Evolutionary conservation across 768 basidiomycete species (phyloP), one percentile per base, ranked within the genome.

Genomic region (Russula ochroleuca): DNA sequence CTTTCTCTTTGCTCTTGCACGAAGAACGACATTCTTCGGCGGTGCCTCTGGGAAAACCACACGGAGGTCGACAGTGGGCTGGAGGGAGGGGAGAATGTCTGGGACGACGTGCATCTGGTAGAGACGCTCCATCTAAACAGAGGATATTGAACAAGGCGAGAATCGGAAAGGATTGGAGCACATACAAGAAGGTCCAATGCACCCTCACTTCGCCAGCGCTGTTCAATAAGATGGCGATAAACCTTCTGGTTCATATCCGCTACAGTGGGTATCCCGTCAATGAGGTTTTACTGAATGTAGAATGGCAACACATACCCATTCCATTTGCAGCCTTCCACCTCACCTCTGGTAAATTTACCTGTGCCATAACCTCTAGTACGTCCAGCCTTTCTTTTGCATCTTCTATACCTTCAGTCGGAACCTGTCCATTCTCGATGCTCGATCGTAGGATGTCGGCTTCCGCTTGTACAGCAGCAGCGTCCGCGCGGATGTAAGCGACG

Each of bases 81-180:
- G 83, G 9, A 96, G 71, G 41, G 77, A 77, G 0, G 90, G 84
- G 19, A 98, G 73, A 13, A 95, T 76, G 71, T 99, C 96, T 0
- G 96, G 95, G 2, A 97, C 79, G 62, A 98, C 86, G 55, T 86
- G 77, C 92, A 97, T 93, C 76, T 94, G 91, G 69, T 92, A 81
- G 50, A 98, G 71, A 71, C 95, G 88, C 72, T 97, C 91, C 93
- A 97, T 97, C 89, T 94, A 71, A 8, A 35, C 35, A 21, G 45
- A 10, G 17, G 21, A 38, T 25, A 55, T 35, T 50, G n/a, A 25
- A 23, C 15, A 52, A 33, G 31, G 54, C 2, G 25, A 35, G 19
- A 19, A 23, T 47, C 17, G 11, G n/a, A 58, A 19, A 17, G n/a
- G 8, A 49, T 2, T 14, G 31, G 23, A 14, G 11, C 3, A 40